Base-by-base conservation (phyloP, 805 yeast species). In the Candida succiphila region DNA sequence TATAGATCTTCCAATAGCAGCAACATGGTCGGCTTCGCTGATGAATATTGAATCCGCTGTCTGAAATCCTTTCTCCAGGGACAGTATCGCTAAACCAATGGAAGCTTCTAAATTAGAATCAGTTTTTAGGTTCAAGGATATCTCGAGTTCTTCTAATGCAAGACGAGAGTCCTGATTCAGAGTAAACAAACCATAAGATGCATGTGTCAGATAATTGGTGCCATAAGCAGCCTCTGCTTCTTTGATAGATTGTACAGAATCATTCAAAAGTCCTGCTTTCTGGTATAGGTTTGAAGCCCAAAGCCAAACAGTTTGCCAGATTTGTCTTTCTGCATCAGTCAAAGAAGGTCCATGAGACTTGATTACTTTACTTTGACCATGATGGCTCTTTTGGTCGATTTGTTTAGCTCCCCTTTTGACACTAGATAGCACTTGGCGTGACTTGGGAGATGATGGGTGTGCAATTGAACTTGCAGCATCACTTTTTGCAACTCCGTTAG, bases 271-370 rank as follows among this genome's bases (percentile, higher is more conserved):
- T 1, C 71, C 76, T 5, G 70, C 65, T 37, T 71, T 69, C 44
- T 70, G 58, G 49, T 84, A 86, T 19, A 85, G 57, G 25, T 68
- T 66, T 1, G 86, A 67, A 0, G 84, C 67, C 72, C 86, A 73
- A 32, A 87, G 51, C 95, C 96, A 87, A 17, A 84, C 48, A 23
- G 65, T 63, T 44, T 78, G 85, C 14, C 10, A 24, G n/a, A 24
- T 24, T 15, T 24, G 10, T 6, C 26, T 13, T 12, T 24, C n/a
- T 24, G n/a, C 6, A 6, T 24, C 26, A 8, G 23, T 21, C 10
- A 10, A 21, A 21, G 23, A 21, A 8, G 23, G 10, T 21, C 23
- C 10, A 10, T 21, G 23, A 21, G 10, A 8, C 10, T 21, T 21
- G 23, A 21, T 21, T 10, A 21, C 23, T 21, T 21, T 21, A 10